A percentile compares a stretch with the other conserved stretches of the same genome.
These are phyloP conservation scores for Tuber brumale DNA, from an alignment of 495 filamentous ascomycete genomes.

Conservation along the genomic window DNA sequence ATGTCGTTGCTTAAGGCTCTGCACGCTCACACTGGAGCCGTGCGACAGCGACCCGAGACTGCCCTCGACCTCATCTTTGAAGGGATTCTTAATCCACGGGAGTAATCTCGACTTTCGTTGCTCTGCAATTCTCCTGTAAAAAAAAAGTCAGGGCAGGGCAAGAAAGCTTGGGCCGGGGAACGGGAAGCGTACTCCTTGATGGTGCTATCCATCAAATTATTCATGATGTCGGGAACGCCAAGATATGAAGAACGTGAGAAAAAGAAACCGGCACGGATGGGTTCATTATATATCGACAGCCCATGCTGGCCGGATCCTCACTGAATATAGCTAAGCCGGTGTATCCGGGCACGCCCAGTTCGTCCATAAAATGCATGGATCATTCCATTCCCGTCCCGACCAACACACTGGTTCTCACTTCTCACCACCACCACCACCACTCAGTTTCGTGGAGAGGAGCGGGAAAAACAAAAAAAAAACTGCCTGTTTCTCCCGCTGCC, in stretches of 20 bases:
- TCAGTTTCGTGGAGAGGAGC: not conserved
- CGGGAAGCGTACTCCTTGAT: not conserved
- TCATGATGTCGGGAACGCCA: not conserved
- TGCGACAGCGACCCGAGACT: not conserved
- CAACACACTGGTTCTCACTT: not conserved
- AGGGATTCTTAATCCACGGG: constrained; percentile 35
- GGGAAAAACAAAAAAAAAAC: not conserved
- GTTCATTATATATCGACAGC: constrained; percentile 1
- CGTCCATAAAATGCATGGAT: not conserved
- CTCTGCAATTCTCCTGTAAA: constrained; percentile 17
- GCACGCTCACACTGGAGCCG: not conserved
- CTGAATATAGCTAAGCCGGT: not conserved
- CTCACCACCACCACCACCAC: not conserved
- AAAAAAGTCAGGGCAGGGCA: not conserved
- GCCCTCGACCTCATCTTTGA: constrained; percentile 19
- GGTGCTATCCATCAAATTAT: not conserved
- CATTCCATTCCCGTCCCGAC: not conserved
- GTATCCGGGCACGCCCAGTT: not conserved
- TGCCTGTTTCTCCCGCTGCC: not conserved
- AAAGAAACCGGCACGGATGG: not conserved
- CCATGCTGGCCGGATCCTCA: not conserved
- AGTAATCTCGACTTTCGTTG: constrained; percentile 30
- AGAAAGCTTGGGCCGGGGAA: not conserved
- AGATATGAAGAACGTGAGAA: not conserved
- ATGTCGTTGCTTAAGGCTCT: not conserved